Evolutionary conservation across 2,329 filamentous ascomycete genomes (phyloP).

Genomic region (Sporothrix dimorphospora): DNA sequence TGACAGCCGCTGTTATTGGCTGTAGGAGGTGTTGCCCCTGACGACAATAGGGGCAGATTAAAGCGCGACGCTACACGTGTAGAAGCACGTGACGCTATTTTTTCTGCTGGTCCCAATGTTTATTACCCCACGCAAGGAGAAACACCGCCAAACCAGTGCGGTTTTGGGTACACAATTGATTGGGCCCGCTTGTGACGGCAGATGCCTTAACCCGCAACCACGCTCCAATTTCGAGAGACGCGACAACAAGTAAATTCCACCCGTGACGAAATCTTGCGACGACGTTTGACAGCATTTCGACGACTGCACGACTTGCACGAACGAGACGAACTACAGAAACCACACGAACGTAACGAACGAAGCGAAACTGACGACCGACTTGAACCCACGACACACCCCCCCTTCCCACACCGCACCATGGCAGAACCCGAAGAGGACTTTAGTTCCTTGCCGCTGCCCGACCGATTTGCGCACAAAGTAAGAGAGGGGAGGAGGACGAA

Average conservation of each 20-base stretch:
- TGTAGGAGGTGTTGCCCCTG: constrained; percentile 13
- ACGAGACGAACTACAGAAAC: neutral
- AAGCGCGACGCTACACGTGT: neutral
- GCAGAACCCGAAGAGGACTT: constrained; percentile 84
- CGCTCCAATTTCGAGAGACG: constrained; percentile 4
- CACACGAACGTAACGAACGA: neutral
- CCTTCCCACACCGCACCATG: constrained; percentile 54
- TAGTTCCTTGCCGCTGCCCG: constrained; percentile 73
- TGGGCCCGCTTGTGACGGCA: constrained; percentile 11
- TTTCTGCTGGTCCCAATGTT: constrained; percentile 6
- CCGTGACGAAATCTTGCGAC: neutral
- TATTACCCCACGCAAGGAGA: constrained; percentile 19
- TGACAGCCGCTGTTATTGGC: neutral
- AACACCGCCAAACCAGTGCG: neutral
- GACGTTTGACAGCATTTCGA: neutral
- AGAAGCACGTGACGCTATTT: neutral
- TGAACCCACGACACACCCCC: neutral
- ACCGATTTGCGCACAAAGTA: constrained; percentile 84
- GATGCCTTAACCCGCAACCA: neutral
- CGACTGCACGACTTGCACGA: neutral
- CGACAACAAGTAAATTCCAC: neutral
- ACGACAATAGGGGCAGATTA: neutral
- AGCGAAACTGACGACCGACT: neutral
- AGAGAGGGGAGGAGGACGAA: neutral
- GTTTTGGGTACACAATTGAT: neutral